phyloP scores from a whole-genome alignment of 2,329 filamentous ascomycete genomes.

The Neophaeococcomyces mojaviensis region DNA sequence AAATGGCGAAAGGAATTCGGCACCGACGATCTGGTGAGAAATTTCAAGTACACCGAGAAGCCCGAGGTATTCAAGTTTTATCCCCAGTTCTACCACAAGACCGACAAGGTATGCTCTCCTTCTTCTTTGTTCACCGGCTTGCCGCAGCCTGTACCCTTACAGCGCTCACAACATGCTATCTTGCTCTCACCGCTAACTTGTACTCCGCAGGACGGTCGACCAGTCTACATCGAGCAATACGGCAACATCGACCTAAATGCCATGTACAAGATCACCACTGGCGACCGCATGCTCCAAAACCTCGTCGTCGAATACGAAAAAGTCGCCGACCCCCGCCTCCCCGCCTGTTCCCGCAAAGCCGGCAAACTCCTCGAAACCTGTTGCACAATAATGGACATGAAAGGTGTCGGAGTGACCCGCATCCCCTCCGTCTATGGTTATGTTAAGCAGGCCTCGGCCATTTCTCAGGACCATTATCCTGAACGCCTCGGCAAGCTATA shows the following conservation, averaged over 20 bases:
- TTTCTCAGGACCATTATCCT: constrained; percentile 98
- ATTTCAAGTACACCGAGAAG: constrained; percentile 84
- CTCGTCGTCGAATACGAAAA: constrained; percentile 98
- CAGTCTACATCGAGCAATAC: constrained; percentile 93
- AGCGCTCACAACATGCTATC: too few species aligned
- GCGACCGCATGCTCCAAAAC: constrained; percentile 92
- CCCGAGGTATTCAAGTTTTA: constrained; percentile 80
- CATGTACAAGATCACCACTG: constrained; percentile 88
- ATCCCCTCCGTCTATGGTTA: constrained; percentile 81
- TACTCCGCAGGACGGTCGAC: constrained; percentile 70
- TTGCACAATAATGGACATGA: constrained; percentile 97
- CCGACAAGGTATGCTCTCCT: constrained; percentile 39
- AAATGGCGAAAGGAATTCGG: constrained; percentile 83
- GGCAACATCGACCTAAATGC: constrained; percentile 84
- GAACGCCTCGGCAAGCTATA: constrained; percentile 94
- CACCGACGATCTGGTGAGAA: constrained; percentile 71
- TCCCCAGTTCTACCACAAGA: constrained; percentile 97
- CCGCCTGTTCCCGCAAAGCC: constrained; percentile 87
- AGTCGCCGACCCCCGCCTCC: constrained; percentile 82
- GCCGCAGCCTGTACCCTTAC: too few species aligned
- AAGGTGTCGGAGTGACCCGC: constrained; percentile 80
- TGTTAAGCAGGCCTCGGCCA: constrained; percentile 71
- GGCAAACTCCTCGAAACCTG: constrained; percentile 90
- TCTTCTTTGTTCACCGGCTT: not conserved
- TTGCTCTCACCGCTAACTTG: too few species aligned